Evolutionary conservation across 345 rosid genomes (phyloP).

Genomic region (Limnanthes douglasii): DNA sequence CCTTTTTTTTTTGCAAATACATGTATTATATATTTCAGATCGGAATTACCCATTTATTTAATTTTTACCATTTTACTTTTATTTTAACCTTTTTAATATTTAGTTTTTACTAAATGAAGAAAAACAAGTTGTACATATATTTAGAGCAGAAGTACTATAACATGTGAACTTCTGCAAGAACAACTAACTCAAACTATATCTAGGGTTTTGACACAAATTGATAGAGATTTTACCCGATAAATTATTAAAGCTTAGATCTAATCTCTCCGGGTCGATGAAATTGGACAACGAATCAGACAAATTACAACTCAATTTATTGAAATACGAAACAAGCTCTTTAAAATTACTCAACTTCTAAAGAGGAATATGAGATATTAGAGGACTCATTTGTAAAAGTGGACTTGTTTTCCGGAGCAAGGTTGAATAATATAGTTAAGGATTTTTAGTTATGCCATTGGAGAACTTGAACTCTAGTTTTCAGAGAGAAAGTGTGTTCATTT

Average conservation of each 20-base stretch:
- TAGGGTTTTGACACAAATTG: slow-evolving; percentile 37
- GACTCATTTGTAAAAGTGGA: too few species aligned
- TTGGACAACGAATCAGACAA: slow-evolving; percentile 52
- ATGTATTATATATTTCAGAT: too few species aligned
- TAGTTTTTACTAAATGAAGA: slow-evolving; percentile 73
- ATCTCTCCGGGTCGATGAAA: slow-evolving; percentile 31
- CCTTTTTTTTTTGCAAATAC: too few species aligned
- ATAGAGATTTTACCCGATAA: slow-evolving; percentile 43
- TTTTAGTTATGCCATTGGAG: slow-evolving; percentile 35
- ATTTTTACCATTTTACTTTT: too few species aligned
- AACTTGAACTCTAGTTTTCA: slow-evolving; percentile 11
- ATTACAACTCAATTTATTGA: slow-evolving; percentile 39
- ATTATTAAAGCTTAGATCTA: slow-evolving; percentile 80
- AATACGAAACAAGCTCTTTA: slow-evolving; percentile 38
- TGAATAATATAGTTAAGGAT: slow-evolving; percentile 16
- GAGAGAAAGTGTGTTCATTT: slow-evolving; percentile 7
- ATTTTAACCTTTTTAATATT: too few species aligned
- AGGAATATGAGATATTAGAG: slow-evolving; percentile 9
- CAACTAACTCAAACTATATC: slow-evolving; percentile 34
- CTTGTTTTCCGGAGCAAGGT: slow-evolving; percentile 8
- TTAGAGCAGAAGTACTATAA: slow-evolving; percentile 39
- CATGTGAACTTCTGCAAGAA: slow-evolving; percentile 59
- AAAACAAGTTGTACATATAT: slow-evolving; percentile 77
- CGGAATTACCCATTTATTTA: too few species aligned
- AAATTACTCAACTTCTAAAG: slow-evolving; percentile 34